A percentile compares a stretch with the other conserved stretches of the same genome.
Conservation (phyloP, 2,329 filamentous ascomycete genomes). For the Fonsecaea multimorphosa region DNA sequence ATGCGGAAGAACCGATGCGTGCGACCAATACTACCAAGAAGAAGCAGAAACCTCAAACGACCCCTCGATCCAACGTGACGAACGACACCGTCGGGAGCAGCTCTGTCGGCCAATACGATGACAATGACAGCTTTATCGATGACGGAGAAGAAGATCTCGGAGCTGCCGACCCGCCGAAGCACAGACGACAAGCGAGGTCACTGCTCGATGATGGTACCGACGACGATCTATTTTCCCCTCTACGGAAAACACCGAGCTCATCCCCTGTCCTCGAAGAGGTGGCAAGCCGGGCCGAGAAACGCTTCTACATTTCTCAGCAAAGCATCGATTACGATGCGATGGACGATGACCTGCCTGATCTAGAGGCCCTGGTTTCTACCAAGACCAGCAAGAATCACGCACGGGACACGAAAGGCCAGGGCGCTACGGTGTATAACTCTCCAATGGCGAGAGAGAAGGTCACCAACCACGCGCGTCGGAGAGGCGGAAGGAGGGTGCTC, state of each 20-base stretch:
- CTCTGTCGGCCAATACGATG: slow-evolving; percentile 22
- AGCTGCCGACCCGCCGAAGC: no score
- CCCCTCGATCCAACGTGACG: not conserved
- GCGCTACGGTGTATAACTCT: not conserved
- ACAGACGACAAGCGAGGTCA: not conserved
- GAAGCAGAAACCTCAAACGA: not conserved
- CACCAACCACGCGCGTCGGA: not conserved
- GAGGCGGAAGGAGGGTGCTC: slow-evolving; percentile 24
- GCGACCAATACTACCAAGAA: not conserved
- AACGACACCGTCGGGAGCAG: slow-evolving; percentile 5
- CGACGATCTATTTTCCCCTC: slow-evolving; percentile 8
- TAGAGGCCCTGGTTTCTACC: slow-evolving; percentile 23
- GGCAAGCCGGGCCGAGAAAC: not conserved
- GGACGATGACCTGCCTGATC: slow-evolving; percentile 33
- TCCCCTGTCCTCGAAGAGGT: not conserved
- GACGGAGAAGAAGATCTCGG: slow-evolving; percentile 18
- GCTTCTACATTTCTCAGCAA: slow-evolving; percentile 28
- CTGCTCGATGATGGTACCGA: not conserved
- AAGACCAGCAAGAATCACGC: not conserved
- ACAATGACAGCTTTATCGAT: slow-evolving; percentile 35
- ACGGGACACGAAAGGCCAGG: not conserved
- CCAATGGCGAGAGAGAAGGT: not conserved
- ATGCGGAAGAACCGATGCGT: not conserved
- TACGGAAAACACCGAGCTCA: not conserved
- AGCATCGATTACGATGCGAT: slow-evolving; percentile 24